Evolutionary conservation across 192 early-diverging fungal genomes (phyloP).

Genomic region (Gigaspora rosea): DNA sequence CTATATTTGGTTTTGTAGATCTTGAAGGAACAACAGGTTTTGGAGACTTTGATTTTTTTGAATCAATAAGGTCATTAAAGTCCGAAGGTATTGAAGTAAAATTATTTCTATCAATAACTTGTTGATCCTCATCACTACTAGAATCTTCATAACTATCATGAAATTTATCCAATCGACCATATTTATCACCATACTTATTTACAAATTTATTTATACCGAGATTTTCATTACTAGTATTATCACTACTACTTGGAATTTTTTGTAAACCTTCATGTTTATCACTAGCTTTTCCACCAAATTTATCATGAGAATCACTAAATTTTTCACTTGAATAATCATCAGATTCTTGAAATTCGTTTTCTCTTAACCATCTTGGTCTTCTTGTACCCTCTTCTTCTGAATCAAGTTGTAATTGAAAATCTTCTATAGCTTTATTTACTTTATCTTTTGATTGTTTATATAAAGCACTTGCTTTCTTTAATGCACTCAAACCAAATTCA

Average conservation of each 20-base stretch:
- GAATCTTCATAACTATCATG: constrained; percentile 22
- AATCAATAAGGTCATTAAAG: background rate
- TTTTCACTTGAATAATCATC: constrained; percentile 36
- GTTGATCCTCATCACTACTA: constrained; percentile 24
- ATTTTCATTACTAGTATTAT: background rate
- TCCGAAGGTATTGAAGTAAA: background rate
- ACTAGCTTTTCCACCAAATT: background rate
- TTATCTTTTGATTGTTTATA: constrained; percentile 63
- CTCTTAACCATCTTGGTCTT: constrained; percentile 43
- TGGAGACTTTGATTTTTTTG: constrained; percentile 12
- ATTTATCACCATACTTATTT: background rate
- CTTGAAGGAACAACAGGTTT: constrained; percentile 4
- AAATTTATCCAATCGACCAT: constrained; percentile 10
- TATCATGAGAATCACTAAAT: background rate
- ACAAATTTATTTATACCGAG: background rate
- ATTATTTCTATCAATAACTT: background rate
- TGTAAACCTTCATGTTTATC: background rate
- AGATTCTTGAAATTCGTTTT: constrained; percentile 28
- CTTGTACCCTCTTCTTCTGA: constrained; percentile 35
- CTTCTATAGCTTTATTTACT: constrained; percentile 61
- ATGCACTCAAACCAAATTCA: constrained; percentile 60
- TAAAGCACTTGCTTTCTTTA: constrained; percentile 67
- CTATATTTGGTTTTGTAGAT: background rate
- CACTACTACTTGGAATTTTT: background rate
- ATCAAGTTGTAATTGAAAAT: constrained; percentile 52